phyloP scores from a whole-genome alignment of 495 filamentous ascomycete genomes.

The Lophiotrema nucula region DNA sequence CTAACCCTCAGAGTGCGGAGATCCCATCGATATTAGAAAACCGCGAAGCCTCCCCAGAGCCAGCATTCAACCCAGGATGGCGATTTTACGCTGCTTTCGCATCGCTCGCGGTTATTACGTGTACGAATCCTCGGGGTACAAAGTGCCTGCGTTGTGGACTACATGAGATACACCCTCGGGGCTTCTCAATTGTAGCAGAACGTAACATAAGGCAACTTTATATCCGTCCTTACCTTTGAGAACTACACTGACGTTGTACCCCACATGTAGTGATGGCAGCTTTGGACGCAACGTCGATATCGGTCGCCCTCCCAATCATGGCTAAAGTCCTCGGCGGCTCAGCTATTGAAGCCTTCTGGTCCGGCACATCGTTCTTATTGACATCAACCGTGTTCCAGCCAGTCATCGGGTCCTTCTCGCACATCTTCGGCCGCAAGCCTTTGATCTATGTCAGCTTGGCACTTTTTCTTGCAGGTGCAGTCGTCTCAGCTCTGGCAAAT shows the following conservation, averaged over 20 bases:
- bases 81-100: constrained; percentile 49
- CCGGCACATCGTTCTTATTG: constrained; percentile 56
- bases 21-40: neutral
- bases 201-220: too few relatives aligned
- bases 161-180: too few relatives aligned
- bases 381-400: constrained; percentile 47
- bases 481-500: constrained; percentile 58
- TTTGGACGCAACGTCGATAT: constrained; percentile 71
- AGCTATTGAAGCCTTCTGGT: constrained; percentile 62
- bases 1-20: too few relatives aligned
- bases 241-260: too few relatives aligned
- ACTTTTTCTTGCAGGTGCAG: constrained; percentile 58
- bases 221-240: too few relatives aligned
- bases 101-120: constrained; percentile 61
- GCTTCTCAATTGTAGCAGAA: too few relatives aligned
- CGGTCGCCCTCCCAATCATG: constrained; percentile 67
- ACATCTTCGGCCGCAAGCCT: constrained; percentile 51
- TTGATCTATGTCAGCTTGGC: constrained; percentile 53
- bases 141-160: too few relatives aligned
- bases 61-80: constrained; percentile 42
- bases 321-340: constrained; percentile 50
- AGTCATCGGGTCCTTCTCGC: constrained; percentile 45
- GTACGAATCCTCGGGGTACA: too few relatives aligned
- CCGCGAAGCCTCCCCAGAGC: constrained; percentile 5
- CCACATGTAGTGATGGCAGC: constrained; percentile 68